Percentiles rank a stretch among this genome's conserved stretches.
Conservation (phyloP, 2,329 filamentous ascomycete genomes). For the Myriosclerotinia curreyana region DNA sequence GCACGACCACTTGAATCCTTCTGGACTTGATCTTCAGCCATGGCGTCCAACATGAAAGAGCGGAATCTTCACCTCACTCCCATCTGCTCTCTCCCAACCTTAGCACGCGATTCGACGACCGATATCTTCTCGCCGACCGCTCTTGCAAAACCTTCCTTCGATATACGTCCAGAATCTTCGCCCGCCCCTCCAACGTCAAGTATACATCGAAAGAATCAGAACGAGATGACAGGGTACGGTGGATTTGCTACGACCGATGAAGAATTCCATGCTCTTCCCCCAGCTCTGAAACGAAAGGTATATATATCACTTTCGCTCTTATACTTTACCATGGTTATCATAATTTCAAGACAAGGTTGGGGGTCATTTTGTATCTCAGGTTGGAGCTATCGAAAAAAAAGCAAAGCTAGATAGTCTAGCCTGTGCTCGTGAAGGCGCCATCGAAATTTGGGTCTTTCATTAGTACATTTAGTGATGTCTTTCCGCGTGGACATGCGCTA, state of each 20-base stretch:
- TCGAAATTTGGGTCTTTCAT: constrained; percentile 11
- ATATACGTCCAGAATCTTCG: constrained; percentile 31
- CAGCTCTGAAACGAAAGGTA: constrained; percentile 53
- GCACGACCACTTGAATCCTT: constrained; percentile 16
- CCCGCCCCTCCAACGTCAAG: constrained; percentile 27
- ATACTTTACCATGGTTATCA: constrained; percentile 13
- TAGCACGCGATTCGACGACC: constrained; percentile 24
- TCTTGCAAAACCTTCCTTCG: constrained; percentile 34
- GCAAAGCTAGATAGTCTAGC: constrained; percentile 18
- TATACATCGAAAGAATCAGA: constrained; percentile 36
- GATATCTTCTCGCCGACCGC: constrained; percentile 29
- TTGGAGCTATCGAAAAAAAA: constrained; percentile 15
- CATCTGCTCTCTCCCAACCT: constrained; percentile 27
- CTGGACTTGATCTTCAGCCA: constrained; percentile 13
- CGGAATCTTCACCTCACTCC: constrained; percentile 20
- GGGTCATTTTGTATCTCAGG: constrained; percentile 1
- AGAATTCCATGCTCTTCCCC: constrained; percentile 50
- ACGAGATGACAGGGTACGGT: constrained; percentile 35
- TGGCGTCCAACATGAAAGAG: constrained; percentile 17
- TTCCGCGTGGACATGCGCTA: constrained; percentile 2
- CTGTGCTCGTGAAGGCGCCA: background rate
- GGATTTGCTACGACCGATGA: constrained; percentile 41
- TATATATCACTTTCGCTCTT: constrained; percentile 33
- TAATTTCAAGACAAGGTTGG: constrained; percentile 13
- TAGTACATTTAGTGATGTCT: constrained; percentile 17